phyloP scores from a whole-genome alignment of 306 rosid species.

The Medicago arabica region DNA sequence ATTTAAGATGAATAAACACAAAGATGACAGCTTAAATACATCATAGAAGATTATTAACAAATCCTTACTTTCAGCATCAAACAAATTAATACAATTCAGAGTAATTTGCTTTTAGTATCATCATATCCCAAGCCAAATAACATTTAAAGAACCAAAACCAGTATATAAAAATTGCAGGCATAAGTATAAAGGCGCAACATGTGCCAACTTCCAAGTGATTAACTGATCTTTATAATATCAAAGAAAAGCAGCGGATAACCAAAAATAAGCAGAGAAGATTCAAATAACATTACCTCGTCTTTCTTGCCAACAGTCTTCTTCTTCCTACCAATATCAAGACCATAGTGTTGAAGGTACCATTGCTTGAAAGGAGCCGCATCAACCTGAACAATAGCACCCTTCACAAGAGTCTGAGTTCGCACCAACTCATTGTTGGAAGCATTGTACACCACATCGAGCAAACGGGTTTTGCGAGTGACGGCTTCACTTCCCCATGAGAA shows the following conservation, averaged over 20 bases:
- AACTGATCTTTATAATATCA: no score
- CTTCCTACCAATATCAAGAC: conserved; percentile 61
- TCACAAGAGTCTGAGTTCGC: conserved; percentile 63
- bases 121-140: background rate
- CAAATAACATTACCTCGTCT: conserved; percentile 49
- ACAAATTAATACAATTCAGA: no score
- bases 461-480: conserved; percentile 59
- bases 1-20: background rate
- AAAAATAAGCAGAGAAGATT: no score
- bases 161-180: background rate
- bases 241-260: no score
- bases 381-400: conserved; percentile 63
- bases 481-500: conserved; percentile 68
- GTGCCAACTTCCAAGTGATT: background rate
- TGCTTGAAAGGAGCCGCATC: conserved; percentile 72
- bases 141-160: background rate
- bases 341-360: conserved; percentile 72
- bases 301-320: conserved; percentile 57
- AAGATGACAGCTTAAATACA: no score
- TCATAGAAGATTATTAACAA: background rate
- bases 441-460: conserved; percentile 62
- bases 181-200: background rate
- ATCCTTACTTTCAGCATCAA: background rate
- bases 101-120: background rate
- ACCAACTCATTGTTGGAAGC: conserved; percentile 70